phyloP scores from a whole-genome alignment of 1,284 basidiomycete species.

The Agaricales sp. region DNA sequence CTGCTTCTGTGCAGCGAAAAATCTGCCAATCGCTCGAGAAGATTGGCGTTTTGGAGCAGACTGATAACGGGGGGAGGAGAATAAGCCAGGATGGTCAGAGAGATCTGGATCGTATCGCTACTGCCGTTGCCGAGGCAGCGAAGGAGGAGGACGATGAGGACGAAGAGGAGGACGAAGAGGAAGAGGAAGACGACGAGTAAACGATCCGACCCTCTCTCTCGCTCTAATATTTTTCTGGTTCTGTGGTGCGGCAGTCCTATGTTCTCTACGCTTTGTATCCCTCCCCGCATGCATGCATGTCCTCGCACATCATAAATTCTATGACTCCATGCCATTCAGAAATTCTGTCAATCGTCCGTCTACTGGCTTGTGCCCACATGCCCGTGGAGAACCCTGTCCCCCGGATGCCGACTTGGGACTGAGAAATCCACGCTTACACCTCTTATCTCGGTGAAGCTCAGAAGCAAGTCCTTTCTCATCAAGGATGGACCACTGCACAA shows the following conservation, averaged over 20 bases:
- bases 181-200: constrained; percentile 56
- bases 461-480: no score
- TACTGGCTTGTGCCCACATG: no score
- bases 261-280: neutral
- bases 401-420: no score
- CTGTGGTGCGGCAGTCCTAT: neutral
- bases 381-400: no score
- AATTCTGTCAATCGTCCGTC: no score
- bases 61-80: constrained; percentile 89
- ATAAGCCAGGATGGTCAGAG: constrained; percentile 97
- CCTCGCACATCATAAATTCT: no score
- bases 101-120: constrained; percentile 98
- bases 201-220: no score
- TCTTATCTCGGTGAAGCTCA: no score
- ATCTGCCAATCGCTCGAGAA: constrained; percentile 96
- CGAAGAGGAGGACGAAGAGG: constrained; percentile 79
- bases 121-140: constrained; percentile 85
- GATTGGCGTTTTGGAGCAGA: constrained; percentile 95
- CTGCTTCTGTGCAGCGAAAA: constrained; percentile 83
- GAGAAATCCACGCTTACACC: no score
- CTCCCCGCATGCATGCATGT: neutral
- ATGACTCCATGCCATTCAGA: no score
- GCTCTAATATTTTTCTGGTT: neutral
- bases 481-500: no score
- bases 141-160: constrained; percentile 83